These are phyloP conservation scores for Heliamphora pulchella DNA, from an alignment of 179 eudicot genomes.

Conservation along the genomic window DNA sequence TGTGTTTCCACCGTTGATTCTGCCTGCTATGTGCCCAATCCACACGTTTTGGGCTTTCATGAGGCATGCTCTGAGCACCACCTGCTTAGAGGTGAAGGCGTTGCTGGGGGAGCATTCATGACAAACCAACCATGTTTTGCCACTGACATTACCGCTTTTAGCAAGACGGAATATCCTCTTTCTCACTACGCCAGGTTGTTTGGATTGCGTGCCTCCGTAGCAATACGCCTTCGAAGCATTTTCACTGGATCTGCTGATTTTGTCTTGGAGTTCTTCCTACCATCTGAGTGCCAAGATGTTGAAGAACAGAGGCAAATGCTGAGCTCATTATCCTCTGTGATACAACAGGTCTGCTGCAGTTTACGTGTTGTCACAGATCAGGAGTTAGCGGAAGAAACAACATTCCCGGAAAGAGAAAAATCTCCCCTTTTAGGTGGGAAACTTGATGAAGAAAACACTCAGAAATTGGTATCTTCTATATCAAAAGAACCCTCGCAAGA, in stretches of 20 bases:
- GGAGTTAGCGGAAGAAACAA: slow-evolving; percentile 33
- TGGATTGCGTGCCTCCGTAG: slow-evolving; percentile 50
- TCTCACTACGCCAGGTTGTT: slow-evolving; percentile 64
- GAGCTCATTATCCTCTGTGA: slow-evolving; percentile 33
- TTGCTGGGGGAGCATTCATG: slow-evolving; percentile 62
- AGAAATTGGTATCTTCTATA: slow-evolving; percentile 15
- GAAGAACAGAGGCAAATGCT: slow-evolving; percentile 31
- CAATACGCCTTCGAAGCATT: slow-evolving; percentile 44
- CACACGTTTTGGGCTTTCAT: slow-evolving; percentile 42
- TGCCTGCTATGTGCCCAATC: slow-evolving; percentile 59
- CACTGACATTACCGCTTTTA: slow-evolving; percentile 45
- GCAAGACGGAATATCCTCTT: slow-evolving; percentile 60
- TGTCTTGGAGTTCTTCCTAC: slow-evolving; percentile 66
- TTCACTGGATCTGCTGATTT: slow-evolving; percentile 37
- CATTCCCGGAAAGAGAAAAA: slow-evolving; percentile 9
- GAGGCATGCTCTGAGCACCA: slow-evolving; percentile 73
- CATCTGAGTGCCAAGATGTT: slow-evolving; percentile 33
- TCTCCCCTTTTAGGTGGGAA: slow-evolving; percentile 18
- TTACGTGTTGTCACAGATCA: slow-evolving; percentile 35
- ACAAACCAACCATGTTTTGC: slow-evolving; percentile 58
- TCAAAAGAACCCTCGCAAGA: slow-evolving; percentile 20
- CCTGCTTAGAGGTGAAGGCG: slow-evolving; percentile 48
- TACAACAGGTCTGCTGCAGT: slow-evolving; percentile 38
- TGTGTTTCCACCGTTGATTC: slow-evolving; percentile 55
- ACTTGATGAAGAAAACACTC: slow-evolving; percentile 21